phyloP scores from a whole-genome alignment of 768 basidiomycete genomes.

The Boletus sensibilis region DNA sequence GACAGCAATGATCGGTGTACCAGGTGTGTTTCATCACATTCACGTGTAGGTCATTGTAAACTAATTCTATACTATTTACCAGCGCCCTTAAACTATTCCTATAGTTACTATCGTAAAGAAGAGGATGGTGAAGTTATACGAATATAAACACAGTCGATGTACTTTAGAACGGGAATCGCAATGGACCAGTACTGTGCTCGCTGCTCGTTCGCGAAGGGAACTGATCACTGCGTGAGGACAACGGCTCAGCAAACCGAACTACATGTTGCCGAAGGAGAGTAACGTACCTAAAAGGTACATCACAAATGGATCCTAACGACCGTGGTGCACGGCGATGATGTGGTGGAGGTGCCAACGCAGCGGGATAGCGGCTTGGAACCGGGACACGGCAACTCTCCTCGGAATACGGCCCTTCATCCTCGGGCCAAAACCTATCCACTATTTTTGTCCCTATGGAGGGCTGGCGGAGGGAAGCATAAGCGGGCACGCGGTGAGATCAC shows the following conservation, averaged over 20 bases:
- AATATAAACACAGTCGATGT: slow-evolving; percentile 6
- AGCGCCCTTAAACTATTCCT: slow-evolving; percentile 20
- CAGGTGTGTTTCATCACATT: slow-evolving; percentile 13
- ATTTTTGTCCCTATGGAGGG: slow-evolving; percentile 31
- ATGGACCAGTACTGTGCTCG: slow-evolving; percentile 12
- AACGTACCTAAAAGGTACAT: slow-evolving; percentile 17
- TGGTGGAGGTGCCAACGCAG: slow-evolving; percentile 29
- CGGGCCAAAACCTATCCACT: slow-evolving; percentile 32
- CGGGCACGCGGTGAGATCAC: neutral
- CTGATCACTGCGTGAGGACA: slow-evolving; percentile 14
- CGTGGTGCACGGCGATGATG: slow-evolving; percentile 28
- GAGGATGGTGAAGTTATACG: neutral
- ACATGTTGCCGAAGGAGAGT: neutral
- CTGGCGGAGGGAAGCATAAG: slow-evolving; percentile 11
- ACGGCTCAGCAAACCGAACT: neutral
- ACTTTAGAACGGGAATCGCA: slow-evolving; percentile 31
- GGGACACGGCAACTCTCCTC: slow-evolving; percentile 19
- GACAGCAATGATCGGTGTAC: too few species aligned
- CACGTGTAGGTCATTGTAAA: slow-evolving; percentile 2
- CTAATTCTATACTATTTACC: slow-evolving; percentile 16
- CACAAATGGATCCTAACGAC: slow-evolving; percentile 8
- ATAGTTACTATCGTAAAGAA: slow-evolving; percentile 7
- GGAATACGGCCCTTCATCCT: slow-evolving; percentile 23
- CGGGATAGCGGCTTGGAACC: slow-evolving; percentile 12
- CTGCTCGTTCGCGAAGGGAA: slow-evolving; percentile 15